Base-by-base conservation (phyloP, 306 rosid genomes). In the Potentilla sterilis region DNA sequence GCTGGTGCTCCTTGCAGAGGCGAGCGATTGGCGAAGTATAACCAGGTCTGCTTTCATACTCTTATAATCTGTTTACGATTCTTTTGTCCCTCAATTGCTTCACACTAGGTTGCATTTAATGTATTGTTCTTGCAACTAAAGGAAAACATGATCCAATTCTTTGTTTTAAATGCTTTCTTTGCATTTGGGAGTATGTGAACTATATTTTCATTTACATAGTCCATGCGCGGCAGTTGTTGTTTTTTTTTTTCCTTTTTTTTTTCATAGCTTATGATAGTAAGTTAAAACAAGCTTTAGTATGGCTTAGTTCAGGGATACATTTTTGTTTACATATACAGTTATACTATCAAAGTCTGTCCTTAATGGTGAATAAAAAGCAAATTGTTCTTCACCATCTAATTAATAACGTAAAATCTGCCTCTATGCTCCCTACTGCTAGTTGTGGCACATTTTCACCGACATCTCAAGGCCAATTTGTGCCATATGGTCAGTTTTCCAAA, bases 1-100 rank as follows among this genome's bases (percentile, higher is more conserved):
- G 91, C 97, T 75, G 99, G 97, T 59, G 97, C 97, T 79, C 99
- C 99, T 73, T 95, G 97, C 88, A 86, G 99, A 85, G 97, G 97
- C 80, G 99, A 95, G 88, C 89, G 97, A 47, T 85, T 95, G 74
- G 95, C 92, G 32, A 95, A 92, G 86, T 92, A 95, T 77, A 95
- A 92, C 82, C 99, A 95, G 97, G 97, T 95, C 66, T 47, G 32
- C 79, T 78, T 87, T 55, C 24, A 61, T 59, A 40, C 42, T 49
- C 44, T 8, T 48, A 42, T 35, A n/a, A 32, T 19, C 38, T 76
- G 54, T 67, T 16, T 28, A 7, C 16, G 0, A 34, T 51, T 40
- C 61, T 69, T 66, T 18, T 9, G 41, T 21, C 18, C n/a, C 11
- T 62, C 64, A 11, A 2, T 37, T 58, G 37, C 37, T 22, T 22